Conservation (phyloP, 2,329 filamentous ascomycete species). For the Curvularia hawaiiensis region DNA sequence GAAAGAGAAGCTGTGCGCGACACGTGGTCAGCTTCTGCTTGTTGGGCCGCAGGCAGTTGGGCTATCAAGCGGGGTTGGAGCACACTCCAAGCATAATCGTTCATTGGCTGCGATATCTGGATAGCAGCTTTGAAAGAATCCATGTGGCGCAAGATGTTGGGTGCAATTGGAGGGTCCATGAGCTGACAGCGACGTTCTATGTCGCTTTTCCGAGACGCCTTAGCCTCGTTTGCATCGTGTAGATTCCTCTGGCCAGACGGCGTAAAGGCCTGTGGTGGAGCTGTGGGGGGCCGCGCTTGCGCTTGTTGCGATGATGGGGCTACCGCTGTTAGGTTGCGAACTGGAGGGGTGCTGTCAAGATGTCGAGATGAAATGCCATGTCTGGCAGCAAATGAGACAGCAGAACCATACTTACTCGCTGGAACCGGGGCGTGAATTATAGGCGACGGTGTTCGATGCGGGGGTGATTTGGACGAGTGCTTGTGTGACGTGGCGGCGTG, state of each 20-base stretch:
- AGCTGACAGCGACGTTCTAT: slow-evolving; percentile 73
- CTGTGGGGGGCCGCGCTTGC: slow-evolving; percentile 41
- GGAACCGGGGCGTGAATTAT: slow-evolving; percentile 42
- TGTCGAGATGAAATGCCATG: slow-evolving; percentile 22
- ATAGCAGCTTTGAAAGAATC: slow-evolving; percentile 76
- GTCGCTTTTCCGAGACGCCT: slow-evolving; percentile 67
- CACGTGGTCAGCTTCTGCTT: slow-evolving; percentile 57
- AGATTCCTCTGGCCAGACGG: slow-evolving; percentile 57
- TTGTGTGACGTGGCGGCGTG: slow-evolving; percentile 25
- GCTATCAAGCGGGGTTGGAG: slow-evolving; percentile 70
- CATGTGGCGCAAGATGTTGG: slow-evolving; percentile 69
- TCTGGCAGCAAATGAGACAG: slow-evolving; percentile 21
- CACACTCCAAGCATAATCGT: slow-evolving; percentile 71
- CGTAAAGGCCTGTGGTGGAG: slow-evolving; percentile 41
- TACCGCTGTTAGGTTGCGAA: slow-evolving; percentile 39
- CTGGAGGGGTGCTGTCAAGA: slow-evolving; percentile 27
- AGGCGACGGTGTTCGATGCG: slow-evolving; percentile 34
- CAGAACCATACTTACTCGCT: slow-evolving; percentile 40
- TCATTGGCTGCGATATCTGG: slow-evolving; percentile 70
- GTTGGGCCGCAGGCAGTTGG: slow-evolving; percentile 69
- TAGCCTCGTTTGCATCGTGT: slow-evolving; percentile 67
- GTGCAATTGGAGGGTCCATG: slow-evolving; percentile 68
- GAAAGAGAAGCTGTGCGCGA: slow-evolving; percentile 52
- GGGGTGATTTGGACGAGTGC: slow-evolving; percentile 32
- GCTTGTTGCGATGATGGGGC: slow-evolving; percentile 35